Evolutionary conservation across 2,329 filamentous ascomycete species (phyloP).

Genomic region (Calonectria crousiana): DNA sequence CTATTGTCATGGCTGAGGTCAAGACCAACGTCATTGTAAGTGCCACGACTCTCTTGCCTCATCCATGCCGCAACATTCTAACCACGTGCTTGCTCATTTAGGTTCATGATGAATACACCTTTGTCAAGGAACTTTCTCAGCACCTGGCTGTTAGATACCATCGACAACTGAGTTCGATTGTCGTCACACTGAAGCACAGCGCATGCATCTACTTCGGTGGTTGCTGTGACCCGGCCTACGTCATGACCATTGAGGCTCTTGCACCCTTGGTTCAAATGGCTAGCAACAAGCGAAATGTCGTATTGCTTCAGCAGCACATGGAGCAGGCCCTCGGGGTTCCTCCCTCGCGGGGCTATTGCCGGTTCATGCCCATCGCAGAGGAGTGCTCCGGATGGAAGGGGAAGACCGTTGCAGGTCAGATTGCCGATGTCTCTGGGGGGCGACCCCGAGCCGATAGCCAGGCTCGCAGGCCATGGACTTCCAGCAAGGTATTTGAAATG

Average conservation of each 20-base stretch:
- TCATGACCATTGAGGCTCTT: slow-evolving; percentile 79
- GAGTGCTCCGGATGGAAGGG: slow-evolving; percentile 80
- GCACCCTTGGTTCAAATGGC: slow-evolving; percentile 76
- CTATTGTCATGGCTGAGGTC: slow-evolving; percentile 69
- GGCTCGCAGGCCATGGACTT: slow-evolving; percentile 25
- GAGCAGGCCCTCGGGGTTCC: slow-evolving; percentile 76
- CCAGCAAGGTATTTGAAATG: slow-evolving; percentile 31
- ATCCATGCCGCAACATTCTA: not conserved
- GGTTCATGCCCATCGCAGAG: slow-evolving; percentile 77
- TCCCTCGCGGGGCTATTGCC: slow-evolving; percentile 76
- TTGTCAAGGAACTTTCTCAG: slow-evolving; percentile 80
- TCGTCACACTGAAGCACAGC: slow-evolving; percentile 81
- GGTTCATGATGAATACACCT: slow-evolving; percentile 80
- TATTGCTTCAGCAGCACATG: slow-evolving; percentile 82
- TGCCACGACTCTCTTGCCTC: too few species aligned
- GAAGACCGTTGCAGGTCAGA: slow-evolving; percentile 75
- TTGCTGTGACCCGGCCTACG: slow-evolving; percentile 83
- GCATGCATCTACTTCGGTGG: slow-evolving; percentile 81
- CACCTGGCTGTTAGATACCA: slow-evolving; percentile 82
- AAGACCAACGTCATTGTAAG: slow-evolving; percentile 50
- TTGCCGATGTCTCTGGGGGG: slow-evolving; percentile 48
- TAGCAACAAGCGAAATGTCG: slow-evolving; percentile 84
- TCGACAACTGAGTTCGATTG: slow-evolving; percentile 78
- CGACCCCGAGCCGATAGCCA: slow-evolving; percentile 16
- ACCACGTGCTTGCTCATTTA: slow-evolving; percentile 47